phyloP scores from a whole-genome alignment of 2,329 filamentous ascomycete species.

The Metarhizium rileyi region DNA sequence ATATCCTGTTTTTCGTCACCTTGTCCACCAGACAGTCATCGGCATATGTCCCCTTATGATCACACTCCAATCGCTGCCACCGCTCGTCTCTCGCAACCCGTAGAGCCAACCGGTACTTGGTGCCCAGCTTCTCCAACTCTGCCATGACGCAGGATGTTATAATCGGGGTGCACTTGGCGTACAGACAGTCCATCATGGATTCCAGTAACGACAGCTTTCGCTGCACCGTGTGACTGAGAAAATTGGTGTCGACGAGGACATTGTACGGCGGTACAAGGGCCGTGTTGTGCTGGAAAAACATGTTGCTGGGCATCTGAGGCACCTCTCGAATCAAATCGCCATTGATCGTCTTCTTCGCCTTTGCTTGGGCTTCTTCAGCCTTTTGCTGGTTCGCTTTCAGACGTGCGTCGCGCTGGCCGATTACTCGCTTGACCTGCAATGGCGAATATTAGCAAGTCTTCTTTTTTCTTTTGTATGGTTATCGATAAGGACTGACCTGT shows the following conservation, averaged over 20 bases:
- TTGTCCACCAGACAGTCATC: slow-evolving; percentile 77
- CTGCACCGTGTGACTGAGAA: slow-evolving; percentile 82
- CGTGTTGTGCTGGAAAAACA: slow-evolving; percentile 87
- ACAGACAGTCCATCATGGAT: slow-evolving; percentile 87
- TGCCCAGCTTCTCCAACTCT: slow-evolving; percentile 81
- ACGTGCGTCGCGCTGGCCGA: slow-evolving; percentile 70
- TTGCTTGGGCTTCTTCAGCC: slow-evolving; percentile 49
- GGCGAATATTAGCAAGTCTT: background rate
- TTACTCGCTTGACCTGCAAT: slow-evolving; percentile 65
- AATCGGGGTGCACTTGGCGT: slow-evolving; percentile 81
- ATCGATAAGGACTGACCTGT: slow-evolving; percentile 35
- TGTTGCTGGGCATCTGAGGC: slow-evolving; percentile 69
- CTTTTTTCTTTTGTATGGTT: slow-evolving; percentile 7
- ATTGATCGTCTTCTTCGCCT: slow-evolving; percentile 44
- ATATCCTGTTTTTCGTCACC: slow-evolving; percentile 65
- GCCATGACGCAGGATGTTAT: slow-evolving; percentile 72
- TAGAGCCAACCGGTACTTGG: slow-evolving; percentile 79
- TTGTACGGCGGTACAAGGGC: slow-evolving; percentile 59
- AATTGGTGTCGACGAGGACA: slow-evolving; percentile 80
- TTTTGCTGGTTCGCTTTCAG: slow-evolving; percentile 73
- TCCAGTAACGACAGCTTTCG: slow-evolving; percentile 82
- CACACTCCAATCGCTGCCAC: slow-evolving; percentile 77
- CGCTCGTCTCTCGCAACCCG: slow-evolving; percentile 82
- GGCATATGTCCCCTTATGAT: slow-evolving; percentile 74
- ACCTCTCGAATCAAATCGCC: slow-evolving; percentile 64